A percentile compares a stretch with the other conserved stretches of the same genome.
Evolutionary conservation across 2,329 filamentous ascomycete species (phyloP).

Genomic region (Penicillium hesseltinei): DNA sequence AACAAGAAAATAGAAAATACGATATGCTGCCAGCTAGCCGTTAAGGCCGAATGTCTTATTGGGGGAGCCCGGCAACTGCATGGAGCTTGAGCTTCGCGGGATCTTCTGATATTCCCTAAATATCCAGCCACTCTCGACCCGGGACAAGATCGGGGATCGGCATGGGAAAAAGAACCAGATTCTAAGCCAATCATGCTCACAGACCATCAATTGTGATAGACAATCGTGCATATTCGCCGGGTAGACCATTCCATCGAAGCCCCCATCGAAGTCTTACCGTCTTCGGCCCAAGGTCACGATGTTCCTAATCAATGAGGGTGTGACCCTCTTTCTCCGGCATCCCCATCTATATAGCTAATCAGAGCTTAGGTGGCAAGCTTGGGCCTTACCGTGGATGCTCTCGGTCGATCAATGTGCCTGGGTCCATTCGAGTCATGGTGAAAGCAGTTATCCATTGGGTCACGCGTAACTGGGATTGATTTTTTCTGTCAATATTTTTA

Average conservation of each 20-base stretch:
- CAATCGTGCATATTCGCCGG: slow-evolving; percentile 4
- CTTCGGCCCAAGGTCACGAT: slow-evolving; percentile 12
- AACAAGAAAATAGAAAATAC: not conserved
- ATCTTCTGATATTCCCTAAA: slow-evolving; percentile 4
- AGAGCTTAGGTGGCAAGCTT: slow-evolving; percentile 18
- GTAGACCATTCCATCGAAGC: slow-evolving; percentile 13
- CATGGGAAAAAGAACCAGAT: not conserved
- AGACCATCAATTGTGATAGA: not conserved
- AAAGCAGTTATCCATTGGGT: slow-evolving; percentile 24
- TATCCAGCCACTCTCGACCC: not conserved
- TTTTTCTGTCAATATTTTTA: slow-evolving; percentile 5
- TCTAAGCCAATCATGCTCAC: not conserved
- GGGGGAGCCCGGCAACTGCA: not conserved
- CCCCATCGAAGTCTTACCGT: slow-evolving; percentile 12
- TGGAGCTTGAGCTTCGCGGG: slow-evolving; percentile 1
- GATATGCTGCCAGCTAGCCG: not conserved
- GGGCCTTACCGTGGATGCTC: slow-evolving; percentile 26
- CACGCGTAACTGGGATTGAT: slow-evolving; percentile 21
- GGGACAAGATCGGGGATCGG: not conserved
- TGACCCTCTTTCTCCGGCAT: not conserved
- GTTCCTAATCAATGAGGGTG: not conserved
- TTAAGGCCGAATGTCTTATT: not conserved
- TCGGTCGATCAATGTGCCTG: slow-evolving; percentile 17
- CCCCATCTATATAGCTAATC: no score
- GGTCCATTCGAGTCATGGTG: slow-evolving; percentile 28